Conservation (phyloP, 2,329 filamentous ascomycete species). For the Pseudocercospora vitis region DNA sequence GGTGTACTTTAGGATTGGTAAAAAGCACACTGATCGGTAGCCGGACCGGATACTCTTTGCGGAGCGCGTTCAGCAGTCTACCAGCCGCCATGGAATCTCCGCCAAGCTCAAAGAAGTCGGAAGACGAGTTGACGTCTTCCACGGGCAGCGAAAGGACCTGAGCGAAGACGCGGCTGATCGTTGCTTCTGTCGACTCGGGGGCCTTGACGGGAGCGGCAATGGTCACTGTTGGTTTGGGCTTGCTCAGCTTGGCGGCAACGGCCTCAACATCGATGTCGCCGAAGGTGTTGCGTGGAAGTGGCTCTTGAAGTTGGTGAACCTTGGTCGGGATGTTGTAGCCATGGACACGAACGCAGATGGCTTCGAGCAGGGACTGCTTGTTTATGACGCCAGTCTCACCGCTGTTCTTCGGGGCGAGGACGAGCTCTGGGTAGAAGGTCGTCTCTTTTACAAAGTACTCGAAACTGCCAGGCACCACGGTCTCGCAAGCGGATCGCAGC, state of each 20-base stretch:
- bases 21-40: constrained; percentile 56
- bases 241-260: constrained; percentile 17
- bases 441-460: constrained; percentile 35
- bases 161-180: constrained; percentile 49
- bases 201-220: not conserved
- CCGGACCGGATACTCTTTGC: constrained; percentile 51
- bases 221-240: constrained; percentile 1
- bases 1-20: constrained; percentile 48
- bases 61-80: constrained; percentile 52
- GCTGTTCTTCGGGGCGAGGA: constrained; percentile 37
- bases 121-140: constrained; percentile 43
- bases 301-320: constrained; percentile 30
- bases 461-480: constrained; percentile 22
- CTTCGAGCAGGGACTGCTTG: constrained; percentile 18
- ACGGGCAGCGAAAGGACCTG: constrained; percentile 45
- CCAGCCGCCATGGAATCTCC: constrained; percentile 58
- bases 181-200: constrained; percentile 36
- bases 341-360: constrained; percentile 28
- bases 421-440: constrained; percentile 33
- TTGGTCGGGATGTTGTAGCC: constrained; percentile 35
- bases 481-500: constrained; percentile 21
- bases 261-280: constrained; percentile 30
- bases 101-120: constrained; percentile 56
- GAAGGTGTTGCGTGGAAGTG: constrained; percentile 28
- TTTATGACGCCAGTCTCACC: constrained; percentile 9